Evolutionary conservation across 2,329 filamentous ascomycete genomes (phyloP).

Genomic region (Hypoxylon sp.): DNA sequence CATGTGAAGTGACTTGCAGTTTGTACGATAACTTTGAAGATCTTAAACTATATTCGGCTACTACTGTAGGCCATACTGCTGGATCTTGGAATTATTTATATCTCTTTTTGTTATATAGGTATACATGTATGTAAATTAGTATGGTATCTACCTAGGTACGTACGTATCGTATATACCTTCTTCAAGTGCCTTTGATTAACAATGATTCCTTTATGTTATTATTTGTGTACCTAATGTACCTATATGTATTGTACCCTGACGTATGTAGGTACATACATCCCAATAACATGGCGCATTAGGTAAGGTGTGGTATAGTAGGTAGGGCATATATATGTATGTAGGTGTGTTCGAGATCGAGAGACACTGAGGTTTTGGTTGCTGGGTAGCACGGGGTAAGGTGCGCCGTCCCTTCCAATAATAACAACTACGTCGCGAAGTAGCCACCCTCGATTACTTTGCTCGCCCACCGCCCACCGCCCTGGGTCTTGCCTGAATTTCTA

Average conservation of each 20-base stretch:
- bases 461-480: neutral
- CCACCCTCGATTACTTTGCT: neutral
- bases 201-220: no score
- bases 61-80: neutral
- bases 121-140: neutral
- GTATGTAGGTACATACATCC: neutral
- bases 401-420: constrained; percentile 13
- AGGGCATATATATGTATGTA: neutral
- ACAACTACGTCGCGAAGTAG: neutral
- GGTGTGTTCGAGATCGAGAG: constrained; percentile 2
- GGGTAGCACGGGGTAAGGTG: neutral
- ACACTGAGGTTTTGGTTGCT: neutral
- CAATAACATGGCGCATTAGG: no score
- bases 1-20: constrained; percentile 2
- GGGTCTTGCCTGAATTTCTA: constrained; percentile 17
- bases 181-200: neutral
- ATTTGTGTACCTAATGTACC: no score
- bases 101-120: neutral
- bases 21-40: neutral
- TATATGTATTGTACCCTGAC: neutral
- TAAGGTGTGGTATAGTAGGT: no score
- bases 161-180: constrained; percentile 1
- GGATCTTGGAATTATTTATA: neutral
- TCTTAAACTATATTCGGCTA: neutral
- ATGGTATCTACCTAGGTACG: neutral